phyloP scores from a whole-genome alignment of 805 yeast genomes.

The Kodamaea kaohsiungensis region DNA sequence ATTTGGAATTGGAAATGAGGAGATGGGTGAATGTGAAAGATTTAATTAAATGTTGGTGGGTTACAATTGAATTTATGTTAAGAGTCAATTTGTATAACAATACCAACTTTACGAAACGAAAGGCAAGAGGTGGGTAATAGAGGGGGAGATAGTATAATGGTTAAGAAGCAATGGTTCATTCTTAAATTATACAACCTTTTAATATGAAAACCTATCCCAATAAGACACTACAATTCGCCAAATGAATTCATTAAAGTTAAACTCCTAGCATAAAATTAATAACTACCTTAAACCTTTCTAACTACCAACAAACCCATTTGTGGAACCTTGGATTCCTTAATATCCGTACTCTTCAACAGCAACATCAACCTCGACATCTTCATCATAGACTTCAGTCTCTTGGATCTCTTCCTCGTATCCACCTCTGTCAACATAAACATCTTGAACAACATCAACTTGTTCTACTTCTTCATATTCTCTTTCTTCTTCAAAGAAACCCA shows the following conservation, averaged over 20 bases:
- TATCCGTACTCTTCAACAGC: background rate
- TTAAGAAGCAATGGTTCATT: too few relatives aligned
- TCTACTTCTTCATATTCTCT: background rate
- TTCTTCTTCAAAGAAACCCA: background rate
- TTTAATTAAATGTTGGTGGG: too few relatives aligned
- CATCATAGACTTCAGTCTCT: background rate
- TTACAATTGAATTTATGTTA: too few relatives aligned
- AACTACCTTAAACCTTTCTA: background rate
- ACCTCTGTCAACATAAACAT: background rate
- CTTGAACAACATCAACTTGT: background rate
- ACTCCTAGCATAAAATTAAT: background rate
- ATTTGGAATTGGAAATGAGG: background rate
- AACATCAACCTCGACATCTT: background rate
- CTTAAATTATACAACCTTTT: too few relatives aligned
- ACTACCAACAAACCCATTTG: too few relatives aligned
- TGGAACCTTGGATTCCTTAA: too few relatives aligned
- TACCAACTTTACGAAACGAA: too few relatives aligned
- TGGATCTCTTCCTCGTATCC: background rate
- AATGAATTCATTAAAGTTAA: background rate
- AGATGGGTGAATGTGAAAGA: background rate
- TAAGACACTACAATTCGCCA: background rate
- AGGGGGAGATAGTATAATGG: too few relatives aligned
- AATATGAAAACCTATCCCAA: too few relatives aligned
- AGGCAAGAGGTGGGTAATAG: too few relatives aligned
- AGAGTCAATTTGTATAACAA: too few relatives aligned